These are phyloP conservation scores for Globisporangium perplexum DNA, from an alignment of 352 stramenopile species.

Conservation along the genomic window DNA sequence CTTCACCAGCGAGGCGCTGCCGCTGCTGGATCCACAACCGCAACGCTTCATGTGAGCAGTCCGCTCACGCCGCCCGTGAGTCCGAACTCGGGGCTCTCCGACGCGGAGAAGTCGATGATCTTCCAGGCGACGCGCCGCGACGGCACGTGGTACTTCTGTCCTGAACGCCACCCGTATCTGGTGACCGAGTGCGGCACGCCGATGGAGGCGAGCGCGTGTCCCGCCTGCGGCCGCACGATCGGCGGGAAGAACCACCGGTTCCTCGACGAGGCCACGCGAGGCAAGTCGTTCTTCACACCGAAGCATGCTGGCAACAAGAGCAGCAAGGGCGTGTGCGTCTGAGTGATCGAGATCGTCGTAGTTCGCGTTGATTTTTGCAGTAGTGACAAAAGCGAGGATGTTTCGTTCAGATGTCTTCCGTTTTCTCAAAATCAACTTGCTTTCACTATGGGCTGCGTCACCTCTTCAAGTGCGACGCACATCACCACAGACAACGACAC, in stretches of 20 bases:
- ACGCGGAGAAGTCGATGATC: constrained; percentile 27
- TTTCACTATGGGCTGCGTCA: neutral
- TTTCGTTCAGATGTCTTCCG: neutral
- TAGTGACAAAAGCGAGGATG: neutral
- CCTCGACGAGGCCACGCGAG: constrained; percentile 1
- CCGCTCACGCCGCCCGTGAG: constrained; percentile 9
- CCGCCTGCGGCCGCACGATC: constrained; percentile 19
- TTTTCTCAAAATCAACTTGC: neutral
- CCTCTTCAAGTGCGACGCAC: neutral
- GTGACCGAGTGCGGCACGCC: constrained; percentile 26
- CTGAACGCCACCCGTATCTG: constrained; percentile 23
- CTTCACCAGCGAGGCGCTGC: neutral
- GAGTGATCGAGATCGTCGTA: neutral
- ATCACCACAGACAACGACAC: neutral
- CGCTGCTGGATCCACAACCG: neutral
- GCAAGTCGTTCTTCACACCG: constrained; percentile 14
- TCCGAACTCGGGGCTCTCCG: constrained; percentile 18
- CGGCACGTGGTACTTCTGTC: constrained; percentile 26
- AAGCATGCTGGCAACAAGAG: constrained; percentile 3
- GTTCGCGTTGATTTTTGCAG: neutral
- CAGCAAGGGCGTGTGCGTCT: neutral
- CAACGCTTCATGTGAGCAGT: neutral
- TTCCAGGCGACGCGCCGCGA: constrained; percentile 6
- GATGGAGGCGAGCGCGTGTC: constrained; percentile 14
- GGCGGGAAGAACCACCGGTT: constrained; percentile 17